Base-by-base conservation (phyloP, 2,329 filamentous ascomycete genomes). In the Pseudogymnoascus pannorum region DNA sequence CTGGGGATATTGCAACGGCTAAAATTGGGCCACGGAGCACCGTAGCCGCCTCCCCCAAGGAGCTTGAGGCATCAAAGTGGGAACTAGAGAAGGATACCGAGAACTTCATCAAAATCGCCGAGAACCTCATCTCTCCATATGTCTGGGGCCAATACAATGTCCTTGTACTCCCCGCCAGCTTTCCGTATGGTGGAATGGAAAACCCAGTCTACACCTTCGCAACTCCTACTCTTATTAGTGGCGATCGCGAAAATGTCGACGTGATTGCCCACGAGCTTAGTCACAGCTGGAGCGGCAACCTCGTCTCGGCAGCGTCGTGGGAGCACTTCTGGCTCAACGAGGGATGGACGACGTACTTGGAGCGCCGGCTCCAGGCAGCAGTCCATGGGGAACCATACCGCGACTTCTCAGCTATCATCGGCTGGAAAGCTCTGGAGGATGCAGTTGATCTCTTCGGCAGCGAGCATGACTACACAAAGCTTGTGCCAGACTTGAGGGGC, bases 121-220 rank as follows among this genome's bases (percentile, higher is more conserved):
- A 97, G 76, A 83, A 84, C 70, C 75, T 87, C 44, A 85, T 96
- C 54, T 95, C 91, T 68, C 89, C 91, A 0, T 97, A 99, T 74
- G 84, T 85, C 62, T 99, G 94, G 94, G 92, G 91, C 14, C 87
- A 92, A 67, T 97, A 97, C 79, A 97, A 97, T 67, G 90, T 96
- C 8, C 79, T 97, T 20, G 88, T 97, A 3, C 79, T 97, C 31
- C 93, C 93, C 3, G 89, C 91, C 0, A 93, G 89, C 67, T 97
- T 96, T 73, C 91, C 91, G 0, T 95, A 94, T 69, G 91, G 91
- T 69, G 89, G 88, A 69, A 58, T 69, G 67, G 92, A 96, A 74
- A 96, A 97, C 72, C 92, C 92, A 0, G 86, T 96, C 60, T 96
- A 89, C 76, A 97, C 94, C 0, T 97, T 96, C 73, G 93, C 92